A percentile compares a stretch with the other conserved stretches of the same genome.
Evolutionary conservation across 805 yeast species (phyloP).

Genomic region (Candida montana): DNA sequence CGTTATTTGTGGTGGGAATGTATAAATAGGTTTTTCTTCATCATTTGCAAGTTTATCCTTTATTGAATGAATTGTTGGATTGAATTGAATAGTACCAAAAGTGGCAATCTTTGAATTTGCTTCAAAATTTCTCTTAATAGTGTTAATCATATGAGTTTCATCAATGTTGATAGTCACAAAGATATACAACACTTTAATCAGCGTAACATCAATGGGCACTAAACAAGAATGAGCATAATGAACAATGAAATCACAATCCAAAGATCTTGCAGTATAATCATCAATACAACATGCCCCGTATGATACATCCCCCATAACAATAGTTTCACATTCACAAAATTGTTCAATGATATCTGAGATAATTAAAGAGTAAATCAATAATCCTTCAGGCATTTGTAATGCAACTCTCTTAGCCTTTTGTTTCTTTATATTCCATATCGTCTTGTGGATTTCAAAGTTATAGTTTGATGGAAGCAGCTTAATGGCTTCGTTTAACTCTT

Average conservation of each 20-base stretch:
- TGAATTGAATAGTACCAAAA: constrained; percentile 95
- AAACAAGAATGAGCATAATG: constrained; percentile 97
- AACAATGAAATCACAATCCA: constrained; percentile 90
- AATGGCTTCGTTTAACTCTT: constrained; percentile 80
- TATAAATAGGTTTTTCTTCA: constrained; percentile 42
- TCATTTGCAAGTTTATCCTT: constrained; percentile 53
- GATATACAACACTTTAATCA: constrained; percentile 87
- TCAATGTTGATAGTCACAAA: constrained; percentile 92
- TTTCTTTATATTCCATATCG: constrained; percentile 87
- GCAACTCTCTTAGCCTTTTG: constrained; percentile 78
- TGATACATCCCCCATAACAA: constrained; percentile 98
- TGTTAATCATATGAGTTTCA: constrained; percentile 71
- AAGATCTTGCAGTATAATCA: constrained; percentile 87
- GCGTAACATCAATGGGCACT: constrained; percentile 90
- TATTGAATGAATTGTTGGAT: constrained; percentile 84
- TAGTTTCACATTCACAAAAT: constrained; percentile 79
- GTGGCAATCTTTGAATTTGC: constrained; percentile 67
- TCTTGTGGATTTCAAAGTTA: constrained; percentile 93
- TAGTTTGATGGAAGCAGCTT: constrained; percentile 82
- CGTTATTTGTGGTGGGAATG: constrained; percentile 83
- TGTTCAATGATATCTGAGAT: constrained; percentile 91
- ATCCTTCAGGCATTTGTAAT: constrained; percentile 95
- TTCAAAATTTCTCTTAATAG: constrained; percentile 65
- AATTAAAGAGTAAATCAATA: constrained; percentile 79
- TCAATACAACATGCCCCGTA: constrained; percentile 99